Base-by-base conservation (phyloP, 2,329 filamentous ascomycete species). In the Sphaerulina vaccinii region DNA sequence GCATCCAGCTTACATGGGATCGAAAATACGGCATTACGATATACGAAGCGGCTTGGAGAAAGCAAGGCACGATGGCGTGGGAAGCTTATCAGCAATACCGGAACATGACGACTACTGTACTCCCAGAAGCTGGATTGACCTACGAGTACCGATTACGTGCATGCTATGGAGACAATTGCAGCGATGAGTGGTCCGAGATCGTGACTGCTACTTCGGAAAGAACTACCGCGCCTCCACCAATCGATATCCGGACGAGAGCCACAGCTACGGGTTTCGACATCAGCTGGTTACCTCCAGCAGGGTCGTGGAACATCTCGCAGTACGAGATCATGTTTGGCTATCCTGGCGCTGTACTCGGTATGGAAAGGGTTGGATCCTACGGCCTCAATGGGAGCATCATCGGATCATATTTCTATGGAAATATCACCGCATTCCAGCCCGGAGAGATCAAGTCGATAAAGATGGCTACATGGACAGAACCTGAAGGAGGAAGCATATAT, bases 131-230 rank as follows among this genome's bases (percentile, higher is more conserved):
- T 5, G 48, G 48, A 11, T 19, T 50, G 15, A 27, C 27, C 16
- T 35, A 43, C 11, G 48, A 50, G 15, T 50, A 32, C 8, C 27
- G 29, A 13, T 27, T 50, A 21, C 38, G 48, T n/a, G 40, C 48
- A 5, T 50, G 48, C 18, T 50, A 50, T 15, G 39, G 48, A 8
- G 18, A 19, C 15, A 16, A 43, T 16, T 50, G 48, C 18, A 13
- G 7, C 10, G 33, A 32, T n/a, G 6, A 36, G 6, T 50, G 48
- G 48, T 50, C 48, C 10, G 19, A 44, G 13, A 10, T 33, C 21
- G 16, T 44, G 15, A 11, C 41, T 13, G 41, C 23, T 2, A 27
- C 24, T 19, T 44, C 41, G n/a, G 21, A 24, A 4, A 29, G 41
- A 19, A 19, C 15, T 8, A 44, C 41, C 19, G 41, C 41, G 23